Percentiles rank a stretch among this genome's conserved stretches.
Evolutionary conservation across 1,139 yeast species (phyloP).

Genomic region (Candida smagusa): DNA sequence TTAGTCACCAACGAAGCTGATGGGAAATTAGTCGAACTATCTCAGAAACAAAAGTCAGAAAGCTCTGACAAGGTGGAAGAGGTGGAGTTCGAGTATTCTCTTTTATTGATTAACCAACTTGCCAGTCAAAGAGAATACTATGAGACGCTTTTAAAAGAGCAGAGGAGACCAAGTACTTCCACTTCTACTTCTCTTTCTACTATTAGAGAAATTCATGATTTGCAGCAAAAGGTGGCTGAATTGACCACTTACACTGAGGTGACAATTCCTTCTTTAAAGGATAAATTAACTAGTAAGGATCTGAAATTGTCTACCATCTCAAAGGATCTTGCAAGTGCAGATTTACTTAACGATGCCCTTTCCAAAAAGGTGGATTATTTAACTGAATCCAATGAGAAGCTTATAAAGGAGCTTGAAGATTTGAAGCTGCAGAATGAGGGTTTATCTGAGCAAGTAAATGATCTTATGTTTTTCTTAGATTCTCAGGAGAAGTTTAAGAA

Average conservation of each 20-base stretch:
- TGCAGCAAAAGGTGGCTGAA: conserved; percentile 35
- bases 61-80: conserved; percentile 40
- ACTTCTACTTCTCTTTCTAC: not conserved
- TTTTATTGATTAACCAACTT: conserved; percentile 71
- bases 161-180: conserved; percentile 18
- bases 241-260: conserved; percentile 23
- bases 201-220: conserved; percentile 22
- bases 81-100: conserved; percentile 76
- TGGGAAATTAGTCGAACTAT: conserved; percentile 77
- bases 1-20: conserved; percentile 80
- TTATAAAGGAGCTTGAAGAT: conserved; percentile 19
- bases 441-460: conserved; percentile 68
- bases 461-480: conserved; percentile 78
- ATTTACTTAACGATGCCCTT: conserved; percentile 53
- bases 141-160: conserved; percentile 55
- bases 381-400: conserved; percentile 31
- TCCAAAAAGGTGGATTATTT: conserved; percentile 54
- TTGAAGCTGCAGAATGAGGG: conserved; percentile 44
- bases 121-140: conserved; percentile 90
- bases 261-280: conserved; percentile 33
- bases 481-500: conserved; percentile 68
- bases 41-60: conserved; percentile 29
- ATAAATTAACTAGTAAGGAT: conserved; percentile 29
- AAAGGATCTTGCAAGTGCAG: conserved; percentile 29
- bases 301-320: conserved; percentile 28